phyloP scores from a whole-genome alignment of 495 filamentous ascomycete species.

The Clavariopsis aquatica region DNA sequence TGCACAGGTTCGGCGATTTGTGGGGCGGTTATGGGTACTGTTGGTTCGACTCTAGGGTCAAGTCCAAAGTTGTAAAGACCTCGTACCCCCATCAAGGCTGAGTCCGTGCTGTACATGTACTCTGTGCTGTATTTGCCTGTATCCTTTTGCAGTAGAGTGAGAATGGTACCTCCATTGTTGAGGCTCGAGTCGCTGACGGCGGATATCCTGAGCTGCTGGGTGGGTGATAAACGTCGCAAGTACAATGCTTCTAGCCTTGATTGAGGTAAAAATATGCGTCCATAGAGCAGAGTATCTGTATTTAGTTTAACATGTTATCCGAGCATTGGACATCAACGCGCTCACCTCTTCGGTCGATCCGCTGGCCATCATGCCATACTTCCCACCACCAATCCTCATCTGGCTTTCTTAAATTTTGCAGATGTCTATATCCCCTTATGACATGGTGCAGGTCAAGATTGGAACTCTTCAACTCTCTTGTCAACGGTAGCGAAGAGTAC shows the following conservation, averaged over 20 bases:
- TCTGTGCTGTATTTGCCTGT: slow-evolving; percentile 85
- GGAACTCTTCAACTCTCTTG: slow-evolving; percentile 55
- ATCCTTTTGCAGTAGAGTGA: slow-evolving; percentile 85
- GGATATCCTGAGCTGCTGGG: slow-evolving; percentile 74
- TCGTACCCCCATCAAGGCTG: slow-evolving; percentile 79
- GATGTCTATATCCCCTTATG: slow-evolving; percentile 68
- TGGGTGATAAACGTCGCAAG: slow-evolving; percentile 75
- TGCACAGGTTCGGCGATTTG: slow-evolving; percentile 33
- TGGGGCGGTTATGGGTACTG: slow-evolving; percentile 17
- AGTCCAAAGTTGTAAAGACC: slow-evolving; percentile 94
- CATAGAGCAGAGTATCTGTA: slow-evolving; percentile 75
- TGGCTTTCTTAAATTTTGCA: slow-evolving; percentile 55
- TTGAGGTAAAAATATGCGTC: slow-evolving; percentile 80
- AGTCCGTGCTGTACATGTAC: slow-evolving; percentile 89
- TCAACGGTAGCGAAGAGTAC: slow-evolving; percentile 76
- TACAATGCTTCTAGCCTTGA: slow-evolving; percentile 87
- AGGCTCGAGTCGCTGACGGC: slow-evolving; percentile 77
- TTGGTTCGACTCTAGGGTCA: slow-evolving; percentile 58
- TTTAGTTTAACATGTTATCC: not conserved
- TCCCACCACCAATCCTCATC: slow-evolving; percentile 55
- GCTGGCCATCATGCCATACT: slow-evolving; percentile 52
- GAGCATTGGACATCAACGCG: slow-evolving; percentile 5
- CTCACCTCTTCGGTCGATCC: slow-evolving; percentile 47
- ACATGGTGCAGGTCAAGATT: slow-evolving; percentile 64
- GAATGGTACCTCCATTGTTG: slow-evolving; percentile 70